Base-by-base conservation (phyloP, 164 flowering plant genomes). In the Taxillus chinensis region DNA sequence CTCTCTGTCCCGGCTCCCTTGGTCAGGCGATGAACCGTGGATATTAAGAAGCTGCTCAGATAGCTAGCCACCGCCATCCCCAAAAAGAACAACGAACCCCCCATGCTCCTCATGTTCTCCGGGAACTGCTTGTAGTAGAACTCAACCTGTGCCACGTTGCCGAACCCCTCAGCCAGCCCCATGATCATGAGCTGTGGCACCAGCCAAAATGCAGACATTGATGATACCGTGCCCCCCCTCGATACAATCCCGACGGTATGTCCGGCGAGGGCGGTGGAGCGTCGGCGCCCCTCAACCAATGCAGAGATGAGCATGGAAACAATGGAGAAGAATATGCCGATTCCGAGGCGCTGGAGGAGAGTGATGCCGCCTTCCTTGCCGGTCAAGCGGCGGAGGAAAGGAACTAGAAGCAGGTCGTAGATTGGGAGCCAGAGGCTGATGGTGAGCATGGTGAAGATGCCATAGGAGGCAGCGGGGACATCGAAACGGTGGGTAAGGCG, bases 91-190 rank as follows among this genome's bases (percentile, higher is more conserved):
- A 84, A 50, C 0, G 89, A 67, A 4, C 73, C 78, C 1, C 73
- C 83, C 43, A 86, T 62, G 70, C 86, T 82, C 62, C 82, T 80
- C 89, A 86, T 86, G 66, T 84, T 81, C 66, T 85, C 87, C 0
- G 90, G 90, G 64, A 85, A 76, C 73, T 82, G 81, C 70, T 76
- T 82, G 78, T 82, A 77, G 77, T 69, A 85, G 64, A 83, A 81
- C 63, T 84, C 89, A 0, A 80, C 59, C 39, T 70, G 76, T 0
- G 78, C 86, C 4, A 84, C 59, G 2, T 63, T 51, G 4, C 60
- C 42, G 39, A 85, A 85, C n/a, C 80, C 82, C 48, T 85, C 90
- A 0, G 80, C 68, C 5, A 83, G 42, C 12, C 90, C 90, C 0
- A 68, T 51, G 0, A 83, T 14, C 1, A 67, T n/a, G 0, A 83